phyloP scores from a whole-genome alignment of 2,329 filamentous ascomycete species.

The Stagonosporopsis cucurbitacearum region DNA sequence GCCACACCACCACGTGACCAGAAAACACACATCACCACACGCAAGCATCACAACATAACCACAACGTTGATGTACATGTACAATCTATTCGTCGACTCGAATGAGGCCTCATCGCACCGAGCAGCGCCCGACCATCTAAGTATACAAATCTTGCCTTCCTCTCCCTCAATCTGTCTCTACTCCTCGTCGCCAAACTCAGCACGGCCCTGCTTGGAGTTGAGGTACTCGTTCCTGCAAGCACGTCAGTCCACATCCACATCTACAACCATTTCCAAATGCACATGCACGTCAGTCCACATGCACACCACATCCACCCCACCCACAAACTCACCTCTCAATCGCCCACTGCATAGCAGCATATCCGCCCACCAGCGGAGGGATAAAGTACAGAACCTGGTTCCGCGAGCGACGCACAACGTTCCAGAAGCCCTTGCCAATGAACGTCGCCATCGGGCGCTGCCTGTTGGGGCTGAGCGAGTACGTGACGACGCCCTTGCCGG shows the following conservation, averaged over 20 bases:
- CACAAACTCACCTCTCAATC: slow-evolving; percentile 74
- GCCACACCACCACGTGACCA: background rate
- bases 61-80: slow-evolving; percentile 30
- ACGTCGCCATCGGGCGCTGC: slow-evolving; percentile 83
- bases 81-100: slow-evolving; percentile 31
- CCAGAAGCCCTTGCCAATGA: slow-evolving; percentile 84
- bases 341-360: slow-evolving; percentile 93
- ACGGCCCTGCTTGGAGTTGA: slow-evolving; percentile 79
- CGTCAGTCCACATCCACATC: background rate
- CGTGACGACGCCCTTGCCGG: slow-evolving; percentile 67
- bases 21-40: background rate
- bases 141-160: slow-evolving; percentile 20
- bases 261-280: too few relatives aligned
- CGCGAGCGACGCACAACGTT: slow-evolving; percentile 90
- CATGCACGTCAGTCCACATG: too few relatives aligned
- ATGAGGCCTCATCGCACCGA: slow-evolving; percentile 21
- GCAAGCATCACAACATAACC: background rate
- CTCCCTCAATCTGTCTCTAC: too few relatives aligned
- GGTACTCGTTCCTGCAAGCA: slow-evolving; percentile 72
- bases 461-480: slow-evolving; percentile 87
- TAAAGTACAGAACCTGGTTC: slow-evolving; percentile 86
- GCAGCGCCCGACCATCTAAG: slow-evolving; percentile 16
- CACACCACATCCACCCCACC: background rate
- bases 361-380: slow-evolving; percentile 76
- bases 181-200: slow-evolving; percentile 58